phyloP scores from a whole-genome alignment of 306 rosid genomes.

The Cicer arietinum region DNA sequence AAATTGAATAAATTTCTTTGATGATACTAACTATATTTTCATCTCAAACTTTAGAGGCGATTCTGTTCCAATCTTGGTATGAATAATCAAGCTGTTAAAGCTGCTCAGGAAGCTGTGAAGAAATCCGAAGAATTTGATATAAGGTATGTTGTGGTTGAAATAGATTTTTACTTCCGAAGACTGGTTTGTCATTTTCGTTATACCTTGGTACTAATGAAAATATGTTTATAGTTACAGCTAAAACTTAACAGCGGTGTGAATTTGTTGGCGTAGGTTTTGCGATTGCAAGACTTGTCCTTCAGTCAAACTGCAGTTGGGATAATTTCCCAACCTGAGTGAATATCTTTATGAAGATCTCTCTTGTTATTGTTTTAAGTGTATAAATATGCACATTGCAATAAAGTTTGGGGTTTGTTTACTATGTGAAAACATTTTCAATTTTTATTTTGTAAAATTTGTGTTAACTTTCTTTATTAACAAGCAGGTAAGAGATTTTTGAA shows the following conservation, averaged over 20 bases:
- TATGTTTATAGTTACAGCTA: conserved; percentile 6
- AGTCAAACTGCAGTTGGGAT: too few species aligned
- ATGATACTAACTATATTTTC: conserved; percentile 35
- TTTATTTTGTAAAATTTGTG: too few species aligned
- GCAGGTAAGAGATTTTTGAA: too few species aligned
- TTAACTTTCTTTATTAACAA: too few species aligned
- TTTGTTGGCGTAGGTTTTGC: too few species aligned
- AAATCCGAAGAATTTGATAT: conserved; percentile 95
- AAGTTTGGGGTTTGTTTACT: too few species aligned
- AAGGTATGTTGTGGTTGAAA: conserved; percentile 56
- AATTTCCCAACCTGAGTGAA: too few species aligned
- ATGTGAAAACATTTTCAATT: too few species aligned
- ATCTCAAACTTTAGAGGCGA: conserved; percentile 68
- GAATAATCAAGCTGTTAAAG: conserved; percentile 95
- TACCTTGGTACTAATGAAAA: neutral
- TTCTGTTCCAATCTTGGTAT: conserved; percentile 97
- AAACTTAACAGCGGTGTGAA: neutral
- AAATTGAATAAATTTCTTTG: conserved; percentile 10
- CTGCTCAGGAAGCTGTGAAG: conserved; percentile 96
- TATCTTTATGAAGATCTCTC: too few species aligned
- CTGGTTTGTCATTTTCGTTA: conserved; percentile 7
- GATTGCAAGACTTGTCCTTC: too few species aligned
- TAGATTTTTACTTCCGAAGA: conserved; percentile 26
- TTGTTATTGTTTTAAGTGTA: too few species aligned
- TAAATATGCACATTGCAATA: too few species aligned